These are phyloP conservation scores for Mycena galericulata DNA, from an alignment of 768 basidiomycete genomes.

Conservation along the genomic window DNA sequence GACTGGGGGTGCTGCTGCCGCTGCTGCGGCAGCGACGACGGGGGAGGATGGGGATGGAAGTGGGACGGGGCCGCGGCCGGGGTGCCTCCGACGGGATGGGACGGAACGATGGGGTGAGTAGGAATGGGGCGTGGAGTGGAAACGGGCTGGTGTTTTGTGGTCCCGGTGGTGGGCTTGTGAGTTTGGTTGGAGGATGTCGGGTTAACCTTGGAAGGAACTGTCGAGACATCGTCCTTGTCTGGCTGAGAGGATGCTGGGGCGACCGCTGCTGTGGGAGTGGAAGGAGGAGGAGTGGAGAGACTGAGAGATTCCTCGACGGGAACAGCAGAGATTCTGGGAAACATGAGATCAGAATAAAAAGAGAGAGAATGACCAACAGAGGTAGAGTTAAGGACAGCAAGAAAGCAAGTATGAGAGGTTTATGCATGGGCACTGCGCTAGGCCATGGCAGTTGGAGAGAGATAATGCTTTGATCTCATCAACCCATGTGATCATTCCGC, in stretches of 20 bases:
- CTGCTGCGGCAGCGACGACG: too few species aligned
- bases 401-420: constrained; percentile 19
- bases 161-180: neutral
- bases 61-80: constrained; percentile 19
- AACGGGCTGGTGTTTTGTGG: neutral
- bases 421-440: neutral
- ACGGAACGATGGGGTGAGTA: neutral
- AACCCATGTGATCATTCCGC: neutral
- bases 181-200: neutral
- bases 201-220: neutral
- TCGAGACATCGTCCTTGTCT: too few species aligned
- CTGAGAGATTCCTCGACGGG: too few species aligned
- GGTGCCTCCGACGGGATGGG: too few species aligned
- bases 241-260: too few species aligned
- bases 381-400: constrained; percentile 1
- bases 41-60: constrained; percentile 41
- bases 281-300: neutral
- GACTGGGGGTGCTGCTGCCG: constrained; percentile 23
- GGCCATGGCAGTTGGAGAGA: constrained; percentile 9
- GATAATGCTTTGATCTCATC: neutral
- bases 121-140: neutral
- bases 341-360: too few species aligned
- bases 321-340: constrained; percentile 17
- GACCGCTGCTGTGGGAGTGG: too few species aligned
- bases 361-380: too few species aligned